Evolutionary conservation across 768 basidiomycete genomes (phyloP).

Genomic region (Tricholoma furcatifolium): DNA sequence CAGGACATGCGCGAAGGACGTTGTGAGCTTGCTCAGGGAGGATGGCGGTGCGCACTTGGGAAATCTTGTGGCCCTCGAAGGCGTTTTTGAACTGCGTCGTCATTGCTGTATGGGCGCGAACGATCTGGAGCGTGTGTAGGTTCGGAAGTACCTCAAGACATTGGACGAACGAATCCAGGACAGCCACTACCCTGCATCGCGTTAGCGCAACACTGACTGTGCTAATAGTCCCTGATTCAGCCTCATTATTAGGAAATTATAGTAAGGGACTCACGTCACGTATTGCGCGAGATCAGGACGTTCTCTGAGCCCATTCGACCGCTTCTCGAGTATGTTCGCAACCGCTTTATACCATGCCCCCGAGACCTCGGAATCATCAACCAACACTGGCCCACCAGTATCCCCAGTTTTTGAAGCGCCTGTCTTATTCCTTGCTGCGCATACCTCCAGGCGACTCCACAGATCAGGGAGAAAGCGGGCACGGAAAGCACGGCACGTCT

Average conservation of each 20-base stretch:
- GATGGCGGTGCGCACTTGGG: conserved; percentile 22
- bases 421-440: conserved; percentile 13
- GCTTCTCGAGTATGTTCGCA: conserved; percentile 22
- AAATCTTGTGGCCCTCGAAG: conserved; percentile 24
- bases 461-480: conserved; percentile 25
- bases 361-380: not conserved
- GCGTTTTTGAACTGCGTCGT: conserved; percentile 24
- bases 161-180: conserved; percentile 25
- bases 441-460: conserved; percentile 32
- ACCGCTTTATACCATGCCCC: conserved; percentile 25
- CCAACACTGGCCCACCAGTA: not conserved
- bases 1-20: conserved; percentile 28
- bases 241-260: not conserved
- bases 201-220: conserved; percentile 27
- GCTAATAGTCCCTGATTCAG: conserved; percentile 8
- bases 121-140: conserved; percentile 29
- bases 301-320: conserved; percentile 22
- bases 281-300: conserved; percentile 20
- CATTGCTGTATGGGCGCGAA: conserved; percentile 30
- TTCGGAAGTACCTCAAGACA: conserved; percentile 28
- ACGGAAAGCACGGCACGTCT: conserved; percentile 29
- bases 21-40: conserved; percentile 28
- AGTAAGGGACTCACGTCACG: conserved; percentile 21
- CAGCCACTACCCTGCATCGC: conserved; percentile 20
- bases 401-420: not conserved